Conservation (phyloP, 176 grass and related monocot genomes). For the Oryza officinalis region DNA sequence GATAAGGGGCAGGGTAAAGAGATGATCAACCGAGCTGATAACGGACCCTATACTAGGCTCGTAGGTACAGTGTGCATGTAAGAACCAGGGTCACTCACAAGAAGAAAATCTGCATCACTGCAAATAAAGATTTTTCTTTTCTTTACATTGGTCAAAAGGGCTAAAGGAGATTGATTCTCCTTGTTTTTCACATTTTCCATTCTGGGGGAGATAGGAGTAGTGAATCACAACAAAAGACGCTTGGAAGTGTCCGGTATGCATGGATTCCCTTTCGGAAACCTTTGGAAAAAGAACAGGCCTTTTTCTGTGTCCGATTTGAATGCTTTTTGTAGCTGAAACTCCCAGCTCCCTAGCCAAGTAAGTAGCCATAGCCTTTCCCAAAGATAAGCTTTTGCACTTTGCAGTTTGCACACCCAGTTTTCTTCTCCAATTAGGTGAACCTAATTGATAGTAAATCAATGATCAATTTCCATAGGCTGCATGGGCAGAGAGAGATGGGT, state of each 20-base stretch:
- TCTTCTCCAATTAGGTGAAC: neutral
- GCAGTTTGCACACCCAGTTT: no score
- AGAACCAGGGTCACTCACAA: neutral
- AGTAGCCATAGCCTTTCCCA: neutral
- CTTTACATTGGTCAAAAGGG: neutral
- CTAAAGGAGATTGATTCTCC: neutral
- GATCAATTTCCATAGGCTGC: neutral
- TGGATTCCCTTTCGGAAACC: neutral
- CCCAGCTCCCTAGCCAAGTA: neutral
- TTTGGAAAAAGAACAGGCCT: neutral
- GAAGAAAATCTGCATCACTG: neutral
- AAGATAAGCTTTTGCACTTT: neutral
- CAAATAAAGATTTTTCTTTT: neutral
- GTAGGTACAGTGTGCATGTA: neutral
- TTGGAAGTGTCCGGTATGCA: neutral
- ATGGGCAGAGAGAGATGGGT: neutral
- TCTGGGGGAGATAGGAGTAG: neutral
- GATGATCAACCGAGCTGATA: no score
- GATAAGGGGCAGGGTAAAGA: no score
- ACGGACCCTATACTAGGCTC: neutral
- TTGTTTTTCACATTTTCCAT: neutral
- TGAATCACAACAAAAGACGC: conserved; percentile 11
- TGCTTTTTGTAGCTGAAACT: neutral
- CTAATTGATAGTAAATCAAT: neutral
- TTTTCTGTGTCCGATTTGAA: neutral